These are phyloP conservation scores for Zygosaccharomyces siamensis DNA, from an alignment of 805 yeast genomes.

Conservation along the genomic window DNA sequence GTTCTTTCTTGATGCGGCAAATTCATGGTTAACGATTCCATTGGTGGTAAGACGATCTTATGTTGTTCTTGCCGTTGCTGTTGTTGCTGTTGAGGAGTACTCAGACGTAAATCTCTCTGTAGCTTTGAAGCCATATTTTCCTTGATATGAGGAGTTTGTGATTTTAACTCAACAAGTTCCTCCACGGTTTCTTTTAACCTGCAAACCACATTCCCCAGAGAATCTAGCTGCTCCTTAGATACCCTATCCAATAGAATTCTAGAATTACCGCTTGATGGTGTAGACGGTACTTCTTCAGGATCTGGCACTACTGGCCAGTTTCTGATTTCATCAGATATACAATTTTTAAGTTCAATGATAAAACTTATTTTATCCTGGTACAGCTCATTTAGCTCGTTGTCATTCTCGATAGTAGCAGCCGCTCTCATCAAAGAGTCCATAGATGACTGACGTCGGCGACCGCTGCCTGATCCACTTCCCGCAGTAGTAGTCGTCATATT, in stretches of 20 bases:
- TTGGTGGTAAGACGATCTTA: conserved; percentile 12
- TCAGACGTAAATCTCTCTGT: conserved; percentile 3
- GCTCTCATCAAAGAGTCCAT: conserved; percentile 27
- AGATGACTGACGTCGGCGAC: conserved; percentile 15
- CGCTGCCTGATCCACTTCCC: not conserved
- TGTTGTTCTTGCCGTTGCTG: not conserved
- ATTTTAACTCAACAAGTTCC: conserved; percentile 11
- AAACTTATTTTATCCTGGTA: conserved; percentile 17
- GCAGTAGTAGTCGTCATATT: not conserved
- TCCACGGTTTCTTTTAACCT: conserved; percentile 6
- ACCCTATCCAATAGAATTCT: conserved; percentile 7
- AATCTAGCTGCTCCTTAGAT: conserved; percentile 8
- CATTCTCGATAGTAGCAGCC: conserved; percentile 16
- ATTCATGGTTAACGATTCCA: conserved; percentile 12
- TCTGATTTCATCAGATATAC: conserved; percentile 11
- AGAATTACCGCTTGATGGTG: not conserved
- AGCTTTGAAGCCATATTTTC: conserved; percentile 10
- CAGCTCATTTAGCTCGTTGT: conserved; percentile 9
- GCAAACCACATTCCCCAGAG: conserved; percentile 7
- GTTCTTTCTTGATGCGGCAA: conserved; percentile 6
- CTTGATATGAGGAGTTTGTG: conserved; percentile 9
- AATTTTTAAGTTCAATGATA: conserved; percentile 15
- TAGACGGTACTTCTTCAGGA: conserved; percentile 1
- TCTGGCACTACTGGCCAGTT: conserved; percentile 15
- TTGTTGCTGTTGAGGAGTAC: not conserved